Conservation (phyloP, 2,329 filamentous ascomycete species). For the Aspergillus jensenii region DNA sequence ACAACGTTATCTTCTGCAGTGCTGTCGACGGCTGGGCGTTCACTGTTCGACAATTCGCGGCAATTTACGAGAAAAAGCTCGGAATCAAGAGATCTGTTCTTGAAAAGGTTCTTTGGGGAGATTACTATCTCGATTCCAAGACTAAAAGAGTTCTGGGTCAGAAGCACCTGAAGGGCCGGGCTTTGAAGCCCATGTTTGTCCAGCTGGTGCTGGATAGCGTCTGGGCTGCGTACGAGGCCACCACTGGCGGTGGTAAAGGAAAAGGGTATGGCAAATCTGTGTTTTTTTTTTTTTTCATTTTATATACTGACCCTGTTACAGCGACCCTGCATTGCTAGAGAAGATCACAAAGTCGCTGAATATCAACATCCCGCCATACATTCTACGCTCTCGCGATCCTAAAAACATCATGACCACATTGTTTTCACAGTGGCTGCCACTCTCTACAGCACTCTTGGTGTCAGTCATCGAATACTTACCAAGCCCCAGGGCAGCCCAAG, state of each 20-base stretch:
- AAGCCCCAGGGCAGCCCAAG: slow-evolving; percentile 77
- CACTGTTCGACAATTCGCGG: slow-evolving; percentile 89
- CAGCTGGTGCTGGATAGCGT: slow-evolving; percentile 93
- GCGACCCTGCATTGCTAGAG: slow-evolving; percentile 76
- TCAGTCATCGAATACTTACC: slow-evolving; percentile 93
- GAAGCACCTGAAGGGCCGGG: slow-evolving; percentile 89
- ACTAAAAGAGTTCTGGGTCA: slow-evolving; percentile 87
- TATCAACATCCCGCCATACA: slow-evolving; percentile 79
- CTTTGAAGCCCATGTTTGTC: slow-evolving; percentile 95
- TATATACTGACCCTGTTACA: slow-evolving; percentile 42
- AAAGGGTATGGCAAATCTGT: slow-evolving; percentile 62
- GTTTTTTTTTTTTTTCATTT: too few relatives aligned
- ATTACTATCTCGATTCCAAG: slow-evolving; percentile 94
- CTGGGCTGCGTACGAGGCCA: slow-evolving; percentile 94
- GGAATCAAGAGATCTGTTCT: slow-evolving; percentile 85
- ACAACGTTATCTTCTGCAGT: slow-evolving; percentile 98
- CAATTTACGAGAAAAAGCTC: slow-evolving; percentile 92
- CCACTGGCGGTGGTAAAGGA: slow-evolving; percentile 75
- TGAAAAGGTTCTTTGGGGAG: slow-evolving; percentile 95
- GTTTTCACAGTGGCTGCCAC: slow-evolving; percentile 84
- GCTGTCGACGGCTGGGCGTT: slow-evolving; percentile 99
- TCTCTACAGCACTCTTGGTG: slow-evolving; percentile 89
- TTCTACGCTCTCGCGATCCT: slow-evolving; percentile 80
- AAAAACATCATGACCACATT: slow-evolving; percentile 80
- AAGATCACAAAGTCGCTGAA: slow-evolving; percentile 93